phyloP scores from a whole-genome alignment of 2,329 filamentous ascomycete species.

The Ceratocystis smalleyi region DNA sequence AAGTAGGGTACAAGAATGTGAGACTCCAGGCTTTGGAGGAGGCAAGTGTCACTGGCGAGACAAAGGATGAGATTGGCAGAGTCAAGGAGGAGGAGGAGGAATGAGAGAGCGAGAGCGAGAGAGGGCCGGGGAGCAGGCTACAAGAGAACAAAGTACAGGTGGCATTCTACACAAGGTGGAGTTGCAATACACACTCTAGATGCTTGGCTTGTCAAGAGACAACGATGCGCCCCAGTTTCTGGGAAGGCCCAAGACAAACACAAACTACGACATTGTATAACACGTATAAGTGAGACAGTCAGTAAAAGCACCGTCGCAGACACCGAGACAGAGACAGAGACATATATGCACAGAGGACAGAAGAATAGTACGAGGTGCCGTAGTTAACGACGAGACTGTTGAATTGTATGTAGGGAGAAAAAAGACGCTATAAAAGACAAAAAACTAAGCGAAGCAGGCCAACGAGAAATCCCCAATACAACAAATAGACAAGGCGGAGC shows the following conservation, averaged over 20 bases:
- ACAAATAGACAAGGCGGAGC: neutral
- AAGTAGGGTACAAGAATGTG: constrained; percentile 20
- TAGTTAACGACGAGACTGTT: neutral
- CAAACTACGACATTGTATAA: neutral
- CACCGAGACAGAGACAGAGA: neutral
- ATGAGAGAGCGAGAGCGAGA: neutral
- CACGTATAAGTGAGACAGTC: neutral
- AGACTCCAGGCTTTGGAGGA: constrained; percentile 28
- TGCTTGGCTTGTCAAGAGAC: too few species aligned
- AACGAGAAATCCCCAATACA: neutral
- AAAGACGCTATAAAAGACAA: neutral
- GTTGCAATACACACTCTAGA: neutral
- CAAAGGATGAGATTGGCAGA: neutral
- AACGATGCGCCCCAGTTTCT: neutral
- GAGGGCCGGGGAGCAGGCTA: too few species aligned
- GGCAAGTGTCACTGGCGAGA: constrained; percentile 23
- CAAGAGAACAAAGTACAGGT: too few species aligned
- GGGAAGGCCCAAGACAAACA: neutral
- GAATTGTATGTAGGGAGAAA: neutral
- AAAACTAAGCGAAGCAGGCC: neutral
- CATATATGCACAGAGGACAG: neutral
- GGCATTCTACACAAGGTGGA: too few species aligned
- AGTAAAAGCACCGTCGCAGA: too few species aligned
- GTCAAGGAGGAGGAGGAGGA: constrained; percentile 14
- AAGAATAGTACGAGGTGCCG: neutral